Percentiles rank a stretch among this genome's conserved stretches.
These are phyloP conservation scores for Kalanchoe fedtschenkoi DNA, from an alignment of 164 flowering plant species.

Conservation along the genomic window DNA sequence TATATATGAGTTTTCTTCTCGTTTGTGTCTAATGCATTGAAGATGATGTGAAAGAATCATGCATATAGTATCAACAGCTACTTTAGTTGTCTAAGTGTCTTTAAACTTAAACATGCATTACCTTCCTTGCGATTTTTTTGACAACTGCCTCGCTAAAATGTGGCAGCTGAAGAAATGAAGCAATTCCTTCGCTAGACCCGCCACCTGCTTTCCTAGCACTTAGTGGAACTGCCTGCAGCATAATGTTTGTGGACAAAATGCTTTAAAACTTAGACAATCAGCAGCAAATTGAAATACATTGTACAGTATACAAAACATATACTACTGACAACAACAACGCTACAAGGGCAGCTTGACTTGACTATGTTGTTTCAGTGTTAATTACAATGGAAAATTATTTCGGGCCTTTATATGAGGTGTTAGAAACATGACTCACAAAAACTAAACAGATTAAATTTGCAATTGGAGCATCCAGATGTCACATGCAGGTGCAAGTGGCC, in stretches of 20 bases:
- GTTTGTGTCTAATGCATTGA: background rate
- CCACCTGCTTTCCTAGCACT: slow-evolving; percentile 56
- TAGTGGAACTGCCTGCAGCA: slow-evolving; percentile 60
- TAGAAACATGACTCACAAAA: background rate
- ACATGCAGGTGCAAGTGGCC: background rate
- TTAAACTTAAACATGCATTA: slow-evolving; percentile 5
- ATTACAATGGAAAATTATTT: no score
- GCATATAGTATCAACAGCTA: background rate
- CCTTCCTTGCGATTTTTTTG: slow-evolving; percentile 57
- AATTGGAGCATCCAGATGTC: background rate
- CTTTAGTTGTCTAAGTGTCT: background rate
- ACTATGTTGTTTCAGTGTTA: background rate
- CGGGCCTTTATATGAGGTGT: background rate
- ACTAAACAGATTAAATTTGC: background rate
- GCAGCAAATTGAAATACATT: background rate
- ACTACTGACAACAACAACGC: no score
- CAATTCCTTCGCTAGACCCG: slow-evolving; percentile 49
- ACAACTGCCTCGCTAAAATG: slow-evolving; percentile 53
- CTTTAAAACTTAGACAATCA: background rate
- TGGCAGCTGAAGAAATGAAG: slow-evolving; percentile 67
- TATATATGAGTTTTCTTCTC: background rate
- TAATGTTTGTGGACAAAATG: background rate
- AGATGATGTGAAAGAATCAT: background rate
- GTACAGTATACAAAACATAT: background rate
- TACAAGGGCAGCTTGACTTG: no score